Base-by-base conservation (phyloP, 2,329 filamentous ascomycete genomes). In the Pseudocercospora fuligena region DNA sequence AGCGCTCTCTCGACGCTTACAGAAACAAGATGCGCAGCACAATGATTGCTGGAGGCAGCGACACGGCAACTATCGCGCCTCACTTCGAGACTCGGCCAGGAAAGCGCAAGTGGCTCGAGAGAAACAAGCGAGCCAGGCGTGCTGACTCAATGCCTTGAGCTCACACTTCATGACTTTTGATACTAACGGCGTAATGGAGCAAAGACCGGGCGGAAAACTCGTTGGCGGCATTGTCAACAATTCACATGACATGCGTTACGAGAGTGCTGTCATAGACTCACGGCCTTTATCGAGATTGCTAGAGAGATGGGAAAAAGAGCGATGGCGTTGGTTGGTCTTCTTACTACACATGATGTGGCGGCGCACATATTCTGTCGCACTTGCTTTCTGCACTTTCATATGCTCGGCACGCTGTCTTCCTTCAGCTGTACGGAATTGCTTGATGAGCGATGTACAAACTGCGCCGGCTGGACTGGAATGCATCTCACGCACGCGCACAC, bases 31-130 rank as follows among this genome's bases (percentile, higher is more conserved):
- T 94, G 79, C 89, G 91, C 70, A 90, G 87, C 72, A 91, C 90
- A 63, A 94, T 97, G 82, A 87, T 96, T 74, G 88, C 87, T 23
- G 87, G 89, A 51, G 91, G 92, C 74, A 90, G 93, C 75, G 92
- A 96, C 68, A 86, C 92, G 53, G 84, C 87, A 64, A 85, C 86
- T 21, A 88, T 92, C 27, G 91, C 92, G 25, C 90, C 92, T 63
- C 93, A 97, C 80, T 96, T 94, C 76, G 93, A 97, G 81, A 95
- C 92, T 3, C 89, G 94, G 51, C 87, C 90, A 21, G 94, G 94
- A 65, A 97, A 97, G 84, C 87, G 92, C 27, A 81, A 79, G 74
- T 84, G 82, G 82, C 78, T 82, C 63, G 82, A 83, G 74, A 77
- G 82, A 67, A 80, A 78, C 72, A 82, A 82, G 77, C 78, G 72